Evolutionary conservation across 2,329 filamentous ascomycete species (phyloP), one percentile per base, ranked within the genome.

Genomic region (Mariannaea elegans): DNA sequence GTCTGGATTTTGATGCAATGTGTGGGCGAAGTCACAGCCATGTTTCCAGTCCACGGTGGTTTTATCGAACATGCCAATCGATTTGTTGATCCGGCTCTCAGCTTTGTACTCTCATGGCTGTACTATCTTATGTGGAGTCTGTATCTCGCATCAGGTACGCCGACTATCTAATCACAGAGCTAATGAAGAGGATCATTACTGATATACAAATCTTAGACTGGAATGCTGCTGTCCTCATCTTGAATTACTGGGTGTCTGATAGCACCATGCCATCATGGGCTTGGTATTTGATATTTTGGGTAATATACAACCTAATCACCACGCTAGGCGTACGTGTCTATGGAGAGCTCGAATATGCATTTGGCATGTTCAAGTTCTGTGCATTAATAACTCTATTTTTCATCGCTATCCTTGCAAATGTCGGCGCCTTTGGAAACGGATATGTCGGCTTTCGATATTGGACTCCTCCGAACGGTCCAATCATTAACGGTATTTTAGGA

Each of bases 61-160:
- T 51, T 51, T 32, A 51, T 51, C 23, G 47, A 51, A 16, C 34
- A 51, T 29, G 47, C 47, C 3, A 51, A 38, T 7, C 47, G 32
- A 2, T 51, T 51, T 14, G 47, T 41, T 19, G 47, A 51, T 19
- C 47, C 47, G 3, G 47, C 47, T 18, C 21, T 51, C 12, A 41
- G 34, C 21, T 51, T 41, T 39, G 14, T 21, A 7, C 19, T 51
- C 9, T 16, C 47, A 7, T 41, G 21, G 47, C 31, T 51, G 4
- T 51, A 41, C 23, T 51, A 51, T 27, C 21, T 51, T 18, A 51
- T 51, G 47, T 51, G 47, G 47, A 51, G 47, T 41, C n/a, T 51
- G 4, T 51, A 38, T 19, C 34, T 51, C 5, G 47, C 32, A 23
- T 38, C 31, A 23, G 47, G 47, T 51, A 19, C 14, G 31, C 13